Evolutionary conservation across 257 asterid species (phyloP), one percentile per base, ranked within the genome.

Genomic region (Solanum tacnaense): DNA sequence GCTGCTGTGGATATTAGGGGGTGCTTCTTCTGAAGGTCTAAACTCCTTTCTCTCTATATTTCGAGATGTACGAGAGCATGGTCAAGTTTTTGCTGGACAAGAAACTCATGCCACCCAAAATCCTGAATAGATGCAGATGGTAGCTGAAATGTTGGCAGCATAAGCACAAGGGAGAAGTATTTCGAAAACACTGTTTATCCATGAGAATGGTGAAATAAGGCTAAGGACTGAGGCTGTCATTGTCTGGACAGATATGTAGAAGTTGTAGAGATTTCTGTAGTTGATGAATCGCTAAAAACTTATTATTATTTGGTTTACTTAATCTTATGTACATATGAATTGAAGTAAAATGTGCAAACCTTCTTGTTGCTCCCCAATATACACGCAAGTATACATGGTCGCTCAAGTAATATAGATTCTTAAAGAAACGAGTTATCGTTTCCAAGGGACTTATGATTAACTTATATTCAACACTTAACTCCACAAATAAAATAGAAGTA

Each of bases 11-110:
- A 95, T 97, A 87, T 93, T 95, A 21, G 99, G 99, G 60, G 99
- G 99, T 83, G 96, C 98, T 82, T 91, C 99, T 86, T 96, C 99
- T n/a, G 99, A 97, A 91, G 93, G 98, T 92, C 93, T 96, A 46
- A 96, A 95, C 92, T 97, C 99, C 13, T 94, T 97, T 58, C 92
- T 96, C 25, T 96, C 99, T 35, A 94, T 96, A 86, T 97, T 97
- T 92, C 90, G 98, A 62, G 99, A 97, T 87, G 85, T 93, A 31
- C 93, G 98, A 90, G 98, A 95, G 90, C 99, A 95, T 60, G 98
- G 97, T 58, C 98, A 96, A 88, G 96, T 91, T 70, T 93, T 92
- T 89, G 84, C 94, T 2, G 95, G 90, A 83, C 98, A 92, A 90
- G 97, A 94, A 92, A 92, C 93, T 85, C 89, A 76, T 52, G 83